Conservation (phyloP, 2,329 filamentous ascomycete genomes). For the Fulvia fulva region DNA sequence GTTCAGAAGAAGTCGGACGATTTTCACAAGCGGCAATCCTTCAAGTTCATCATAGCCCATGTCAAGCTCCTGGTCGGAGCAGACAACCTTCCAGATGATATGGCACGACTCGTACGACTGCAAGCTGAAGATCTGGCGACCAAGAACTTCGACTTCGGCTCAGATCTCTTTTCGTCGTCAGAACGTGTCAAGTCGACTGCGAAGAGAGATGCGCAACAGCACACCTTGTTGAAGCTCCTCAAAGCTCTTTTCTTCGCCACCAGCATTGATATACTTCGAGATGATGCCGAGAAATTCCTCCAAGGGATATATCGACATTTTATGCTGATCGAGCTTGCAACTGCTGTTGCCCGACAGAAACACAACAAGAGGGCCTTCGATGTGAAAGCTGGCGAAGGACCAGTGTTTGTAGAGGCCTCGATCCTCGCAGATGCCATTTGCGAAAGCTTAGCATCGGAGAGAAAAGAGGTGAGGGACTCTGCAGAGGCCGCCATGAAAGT, state of each 20-base stretch:
- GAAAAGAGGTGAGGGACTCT: constrained; percentile 72
- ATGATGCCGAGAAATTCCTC: constrained; percentile 71
- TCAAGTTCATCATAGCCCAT: constrained; percentile 81
- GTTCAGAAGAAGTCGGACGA: constrained; percentile 65
- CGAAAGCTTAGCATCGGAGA: constrained; percentile 83
- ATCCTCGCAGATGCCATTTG: constrained; percentile 85
- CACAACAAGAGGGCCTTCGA: constrained; percentile 76
- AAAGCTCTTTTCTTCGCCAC: constrained; percentile 85
- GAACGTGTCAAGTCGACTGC: constrained; percentile 77
- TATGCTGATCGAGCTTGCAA: constrained; percentile 81
- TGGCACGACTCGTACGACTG: constrained; percentile 76
- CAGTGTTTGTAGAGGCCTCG: constrained; percentile 79
- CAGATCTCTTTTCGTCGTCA: constrained; percentile 67
- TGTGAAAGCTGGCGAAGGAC: constrained; percentile 79
- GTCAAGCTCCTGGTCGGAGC: constrained; percentile 85
- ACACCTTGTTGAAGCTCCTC: constrained; percentile 76
- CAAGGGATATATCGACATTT: constrained; percentile 84
- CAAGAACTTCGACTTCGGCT: constrained; percentile 66
- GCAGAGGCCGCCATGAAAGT: constrained; percentile 74
- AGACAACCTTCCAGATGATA: constrained; percentile 84
- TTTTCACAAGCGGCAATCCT: constrained; percentile 90
- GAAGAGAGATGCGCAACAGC: constrained; percentile 83
- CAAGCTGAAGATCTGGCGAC: constrained; percentile 81
- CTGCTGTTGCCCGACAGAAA: constrained; percentile 75
- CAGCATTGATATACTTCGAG: constrained; percentile 70